Evolutionary conservation across 2,329 filamentous ascomycete genomes (phyloP).

Genomic region (Seiridium cupressi): DNA sequence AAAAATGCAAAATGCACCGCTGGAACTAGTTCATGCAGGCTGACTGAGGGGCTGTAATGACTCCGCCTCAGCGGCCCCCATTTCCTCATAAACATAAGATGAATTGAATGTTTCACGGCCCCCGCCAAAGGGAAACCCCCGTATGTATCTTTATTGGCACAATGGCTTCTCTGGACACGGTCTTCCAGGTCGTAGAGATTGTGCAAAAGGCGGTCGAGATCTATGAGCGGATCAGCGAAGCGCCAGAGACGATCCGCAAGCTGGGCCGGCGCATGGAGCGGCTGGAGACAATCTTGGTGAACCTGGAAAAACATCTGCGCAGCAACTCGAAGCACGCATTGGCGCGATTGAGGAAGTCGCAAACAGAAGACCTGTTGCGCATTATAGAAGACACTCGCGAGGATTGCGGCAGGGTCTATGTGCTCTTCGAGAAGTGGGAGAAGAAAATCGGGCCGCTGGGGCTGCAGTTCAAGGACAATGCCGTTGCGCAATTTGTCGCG

Average conservation of each 20-base stretch:
- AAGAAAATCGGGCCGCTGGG: neutral
- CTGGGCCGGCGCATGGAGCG: neutral
- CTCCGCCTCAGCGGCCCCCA: no score
- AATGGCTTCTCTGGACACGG: neutral
- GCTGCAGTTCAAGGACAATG: neutral
- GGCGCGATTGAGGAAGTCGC: neutral
- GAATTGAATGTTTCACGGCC: no score
- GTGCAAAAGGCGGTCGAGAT: slow-evolving; percentile 1
- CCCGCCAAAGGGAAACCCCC: no score
- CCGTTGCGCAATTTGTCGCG: neutral
- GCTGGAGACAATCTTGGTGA: neutral
- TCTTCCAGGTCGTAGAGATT: slow-evolving; percentile 2
- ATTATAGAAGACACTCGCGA: neutral
- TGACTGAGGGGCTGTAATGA: no score
- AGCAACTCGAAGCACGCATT: neutral
- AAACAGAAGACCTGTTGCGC: neutral
- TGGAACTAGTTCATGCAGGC: no score
- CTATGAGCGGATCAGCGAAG: slow-evolving; percentile 2
- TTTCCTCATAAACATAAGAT: no score
- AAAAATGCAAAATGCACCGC: no score
- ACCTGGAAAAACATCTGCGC: neutral
- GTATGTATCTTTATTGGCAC: neutral
- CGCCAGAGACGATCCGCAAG: neutral
- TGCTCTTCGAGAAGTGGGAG: neutral
- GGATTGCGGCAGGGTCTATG: neutral